Conservation (phyloP, 805 yeast genomes). For the Candida nitratophila region DNA sequence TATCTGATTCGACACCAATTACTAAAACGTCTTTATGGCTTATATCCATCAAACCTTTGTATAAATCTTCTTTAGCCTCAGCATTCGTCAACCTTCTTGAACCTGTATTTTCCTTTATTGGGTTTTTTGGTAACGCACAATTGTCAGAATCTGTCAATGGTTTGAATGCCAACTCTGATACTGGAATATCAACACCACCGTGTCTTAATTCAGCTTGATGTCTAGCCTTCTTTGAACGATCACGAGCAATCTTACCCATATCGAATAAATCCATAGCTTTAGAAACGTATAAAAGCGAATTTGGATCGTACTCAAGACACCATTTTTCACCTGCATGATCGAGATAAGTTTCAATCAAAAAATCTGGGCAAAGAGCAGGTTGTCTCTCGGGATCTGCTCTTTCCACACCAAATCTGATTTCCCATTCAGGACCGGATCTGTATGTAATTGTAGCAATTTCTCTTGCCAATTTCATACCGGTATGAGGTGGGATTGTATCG, state of each 20-base stretch:
- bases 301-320: conserved; percentile 85
- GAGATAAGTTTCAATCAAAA: conserved; percentile 82
- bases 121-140: conserved; percentile 40
- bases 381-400: conserved; percentile 71
- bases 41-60: conserved; percentile 56
- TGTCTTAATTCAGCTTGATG: conserved; percentile 26
- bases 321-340: conserved; percentile 96
- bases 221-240: conserved; percentile 36
- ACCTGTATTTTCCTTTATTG: conserved; percentile 47
- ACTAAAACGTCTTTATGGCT: conserved; percentile 63
- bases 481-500: conserved; percentile 72
- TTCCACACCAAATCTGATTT: conserved; percentile 80
- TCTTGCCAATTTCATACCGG: conserved; percentile 90
- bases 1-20: conserved; percentile 90
- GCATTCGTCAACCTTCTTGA: conserved; percentile 41
- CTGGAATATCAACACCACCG: conserved; percentile 18
- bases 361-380: conserved; percentile 92
- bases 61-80: conserved; percentile 54
- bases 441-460: conserved; percentile 93
- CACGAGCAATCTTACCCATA: conserved; percentile 45
- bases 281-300: conserved; percentile 77
- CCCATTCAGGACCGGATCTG: conserved; percentile 97
- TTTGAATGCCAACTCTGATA: conserved; percentile 20
- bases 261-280: conserved; percentile 96
- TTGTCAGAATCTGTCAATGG: conserved; percentile 15